phyloP scores from a whole-genome alignment of 768 basidiomycete species.

The Suillus paluster region DNA sequence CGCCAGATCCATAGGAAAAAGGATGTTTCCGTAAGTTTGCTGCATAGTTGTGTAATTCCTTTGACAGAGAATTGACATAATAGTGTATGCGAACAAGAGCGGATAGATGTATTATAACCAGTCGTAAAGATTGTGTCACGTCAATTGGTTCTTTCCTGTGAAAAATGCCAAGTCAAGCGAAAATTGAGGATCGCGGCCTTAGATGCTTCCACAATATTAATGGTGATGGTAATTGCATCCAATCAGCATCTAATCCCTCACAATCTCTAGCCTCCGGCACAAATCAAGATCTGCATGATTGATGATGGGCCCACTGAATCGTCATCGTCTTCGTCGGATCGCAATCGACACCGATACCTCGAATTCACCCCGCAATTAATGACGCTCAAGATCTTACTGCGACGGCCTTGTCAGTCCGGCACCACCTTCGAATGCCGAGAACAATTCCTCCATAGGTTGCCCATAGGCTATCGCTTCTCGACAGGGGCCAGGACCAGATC shows the following conservation, averaged over 20 bases:
- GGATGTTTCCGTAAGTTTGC: not conserved
- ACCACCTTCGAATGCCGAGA: slow-evolving; percentile 1
- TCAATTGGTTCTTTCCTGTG: no score
- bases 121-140: no score
- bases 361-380: slow-evolving; percentile 3
- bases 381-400: slow-evolving; percentile 2
- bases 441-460: not conserved
- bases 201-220: no score
- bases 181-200: not conserved
- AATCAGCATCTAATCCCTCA: no score
- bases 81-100: not conserved
- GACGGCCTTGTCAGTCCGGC: not conserved
- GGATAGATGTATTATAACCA: no score
- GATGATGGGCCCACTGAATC: slow-evolving; percentile 3
- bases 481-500: not conserved
- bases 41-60: not conserved
- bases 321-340: slow-evolving; percentile 1
- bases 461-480: no score
- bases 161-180: not conserved
- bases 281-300: not conserved
- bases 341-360: slow-evolving; percentile 1
- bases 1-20: not conserved
- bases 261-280: not conserved
- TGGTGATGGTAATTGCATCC: no score
- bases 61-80: not conserved